phyloP scores from a whole-genome alignment of 768 basidiomycete species.

The Tricholoma sp. region DNA sequence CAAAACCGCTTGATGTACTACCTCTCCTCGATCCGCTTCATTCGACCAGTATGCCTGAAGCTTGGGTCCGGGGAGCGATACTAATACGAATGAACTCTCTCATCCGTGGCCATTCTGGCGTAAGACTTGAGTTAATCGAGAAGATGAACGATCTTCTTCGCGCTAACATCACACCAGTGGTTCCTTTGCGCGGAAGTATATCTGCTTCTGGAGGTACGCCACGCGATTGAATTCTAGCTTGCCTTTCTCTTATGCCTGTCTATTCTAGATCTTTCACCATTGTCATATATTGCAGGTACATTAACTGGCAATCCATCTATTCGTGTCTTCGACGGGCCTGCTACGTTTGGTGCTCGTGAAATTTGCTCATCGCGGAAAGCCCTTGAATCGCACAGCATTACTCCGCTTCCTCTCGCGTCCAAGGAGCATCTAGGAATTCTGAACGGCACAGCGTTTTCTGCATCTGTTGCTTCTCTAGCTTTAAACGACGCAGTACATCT shows the following conservation, averaged over 20 bases:
- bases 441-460: conserved; percentile 84
- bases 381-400: conserved; percentile 52
- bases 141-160: conserved; percentile 70
- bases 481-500: conserved; percentile 68
- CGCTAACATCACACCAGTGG: conserved; percentile 70
- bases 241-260: background rate
- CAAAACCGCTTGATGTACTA: conserved; percentile 42
- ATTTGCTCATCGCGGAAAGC: conserved; percentile 55
- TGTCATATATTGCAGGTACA: conserved; percentile 80
- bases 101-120: conserved; percentile 82
- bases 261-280: conserved; percentile 60
- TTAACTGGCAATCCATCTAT: conserved; percentile 79
- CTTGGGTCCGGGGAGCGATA: conserved; percentile 87
- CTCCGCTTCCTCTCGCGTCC: conserved; percentile 60
- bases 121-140: conserved; percentile 75
- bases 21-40: conserved; percentile 68
- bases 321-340: conserved; percentile 57
- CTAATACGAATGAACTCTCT: conserved; percentile 86
- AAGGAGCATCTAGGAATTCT: conserved; percentile 80
- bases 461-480: conserved; percentile 71
- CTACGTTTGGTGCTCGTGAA: conserved; percentile 41
- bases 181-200: conserved; percentile 80
- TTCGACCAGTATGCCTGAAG: conserved; percentile 73
- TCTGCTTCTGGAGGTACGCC: conserved; percentile 72
- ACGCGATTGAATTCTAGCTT: conserved; percentile 3